Conservation (phyloP, 441 rosid species). For the Dalechampia spathulata region DNA sequence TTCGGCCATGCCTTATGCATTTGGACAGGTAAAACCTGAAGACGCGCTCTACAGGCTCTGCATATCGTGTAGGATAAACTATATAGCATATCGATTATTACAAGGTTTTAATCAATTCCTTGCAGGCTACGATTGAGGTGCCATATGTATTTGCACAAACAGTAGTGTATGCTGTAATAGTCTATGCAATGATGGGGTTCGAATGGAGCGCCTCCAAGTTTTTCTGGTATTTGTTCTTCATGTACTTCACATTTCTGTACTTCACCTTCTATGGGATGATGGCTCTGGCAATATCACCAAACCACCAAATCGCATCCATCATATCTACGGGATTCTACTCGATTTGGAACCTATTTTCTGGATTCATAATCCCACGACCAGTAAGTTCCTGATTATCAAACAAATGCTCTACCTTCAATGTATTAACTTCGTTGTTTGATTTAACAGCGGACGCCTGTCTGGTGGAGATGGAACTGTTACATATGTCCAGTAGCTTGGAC, state of each 20-base stretch:
- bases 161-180: constrained; percentile 36
- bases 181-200: constrained; percentile 63
- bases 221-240: constrained; percentile 68
- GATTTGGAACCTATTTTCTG: constrained; percentile 69
- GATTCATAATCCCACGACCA: constrained; percentile 59
- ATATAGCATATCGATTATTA: no score
- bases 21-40: constrained; percentile 53
- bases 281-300: constrained; percentile 63
- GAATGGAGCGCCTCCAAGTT: constrained; percentile 54
- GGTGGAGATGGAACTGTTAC: constrained; percentile 73
- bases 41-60: no score
- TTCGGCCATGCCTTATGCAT: constrained; percentile 56
- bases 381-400: constrained; percentile 25
- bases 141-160: constrained; percentile 55
- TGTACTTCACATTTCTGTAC: constrained; percentile 55
- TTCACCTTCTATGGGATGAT: constrained; percentile 78
- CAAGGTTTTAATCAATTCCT: not conserved
- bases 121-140: constrained; percentile 50
- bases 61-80: no score
- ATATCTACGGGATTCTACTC: constrained; percentile 42
- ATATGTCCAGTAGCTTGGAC: constrained; percentile 43
- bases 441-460: constrained; percentile 38
- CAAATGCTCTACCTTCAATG: no score
- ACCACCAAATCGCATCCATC: constrained; percentile 53
- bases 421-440: no score